A percentile compares a stretch with the other conserved stretches of the same genome.
Conservation (phyloP, 2,329 filamentous ascomycete genomes). For the Huntiella omanensis region DNA sequence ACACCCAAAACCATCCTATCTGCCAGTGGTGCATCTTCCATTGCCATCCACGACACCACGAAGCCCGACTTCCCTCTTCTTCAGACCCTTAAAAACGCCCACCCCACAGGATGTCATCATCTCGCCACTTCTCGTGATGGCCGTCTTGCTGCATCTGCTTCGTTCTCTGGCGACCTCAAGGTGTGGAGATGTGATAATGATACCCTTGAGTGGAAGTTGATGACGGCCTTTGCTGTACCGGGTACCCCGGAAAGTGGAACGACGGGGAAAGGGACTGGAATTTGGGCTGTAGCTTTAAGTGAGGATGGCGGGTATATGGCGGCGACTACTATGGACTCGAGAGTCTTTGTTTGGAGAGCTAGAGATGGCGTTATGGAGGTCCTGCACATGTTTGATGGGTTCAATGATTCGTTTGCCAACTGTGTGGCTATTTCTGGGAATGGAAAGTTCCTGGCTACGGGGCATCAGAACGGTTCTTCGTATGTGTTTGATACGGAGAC, state of each 20-base stretch:
- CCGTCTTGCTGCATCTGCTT: conserved; percentile 57
- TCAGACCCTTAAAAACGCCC: conserved; percentile 63
- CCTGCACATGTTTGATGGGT: conserved; percentile 49
- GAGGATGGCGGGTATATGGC: conserved; percentile 69
- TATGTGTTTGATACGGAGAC: conserved; percentile 93
- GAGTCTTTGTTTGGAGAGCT: conserved; percentile 7
- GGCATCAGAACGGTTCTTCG: conserved; percentile 78
- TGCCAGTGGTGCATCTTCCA: conserved; percentile 63
- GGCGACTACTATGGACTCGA: conserved; percentile 48
- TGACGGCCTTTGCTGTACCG: conserved; percentile 15
- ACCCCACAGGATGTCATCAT: conserved; percentile 84
- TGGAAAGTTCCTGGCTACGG: conserved; percentile 72
- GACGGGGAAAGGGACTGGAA: conserved; percentile 41
- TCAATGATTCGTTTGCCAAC: conserved; percentile 68
- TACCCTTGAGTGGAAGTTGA: conserved; percentile 29
- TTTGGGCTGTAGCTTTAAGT: conserved; percentile 78
- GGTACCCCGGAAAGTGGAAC: background rate
- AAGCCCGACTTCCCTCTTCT: conserved; percentile 54
- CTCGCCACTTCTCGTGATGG: conserved; percentile 53
- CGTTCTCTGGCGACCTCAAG: conserved; percentile 77
- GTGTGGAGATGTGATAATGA: conserved; percentile 52
- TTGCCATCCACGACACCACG: conserved; percentile 62
- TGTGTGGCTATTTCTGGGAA: conserved; percentile 66
- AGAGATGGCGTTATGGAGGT: conserved; percentile 68
- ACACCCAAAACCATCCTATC: conserved; percentile 60